Evolutionary conservation across 202 grass and related monocot species (phyloP).

Genomic region (Brachypodium distachyon): DNA sequence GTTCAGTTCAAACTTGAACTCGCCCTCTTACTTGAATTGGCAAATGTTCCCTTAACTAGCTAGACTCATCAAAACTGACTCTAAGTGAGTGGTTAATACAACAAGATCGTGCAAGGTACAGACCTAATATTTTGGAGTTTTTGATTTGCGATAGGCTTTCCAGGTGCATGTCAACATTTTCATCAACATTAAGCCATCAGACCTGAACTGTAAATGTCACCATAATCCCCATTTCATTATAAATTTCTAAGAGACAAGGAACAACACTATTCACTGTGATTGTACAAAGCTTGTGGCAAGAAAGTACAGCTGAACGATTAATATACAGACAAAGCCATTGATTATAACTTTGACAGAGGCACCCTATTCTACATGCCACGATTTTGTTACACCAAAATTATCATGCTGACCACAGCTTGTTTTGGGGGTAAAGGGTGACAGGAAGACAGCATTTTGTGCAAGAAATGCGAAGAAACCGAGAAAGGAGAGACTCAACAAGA

Average conservation of each 20-base stretch:
- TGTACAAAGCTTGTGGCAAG: neutral
- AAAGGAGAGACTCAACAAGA: neutral
- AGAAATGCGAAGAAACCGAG: neutral
- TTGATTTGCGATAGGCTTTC: neutral
- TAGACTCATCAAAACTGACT: neutral
- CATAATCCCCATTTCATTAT: neutral
- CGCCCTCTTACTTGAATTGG: neutral
- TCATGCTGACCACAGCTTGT: neutral
- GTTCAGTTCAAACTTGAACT: too few species aligned
- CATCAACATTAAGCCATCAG: neutral
- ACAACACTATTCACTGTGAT: neutral
- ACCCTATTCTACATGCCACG: neutral
- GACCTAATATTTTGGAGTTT: neutral
- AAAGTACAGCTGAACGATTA: neutral
- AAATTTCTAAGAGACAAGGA: neutral
- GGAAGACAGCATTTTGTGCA: neutral
- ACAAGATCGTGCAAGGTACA: neutral
- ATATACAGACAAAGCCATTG: neutral
- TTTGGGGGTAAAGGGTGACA: neutral
- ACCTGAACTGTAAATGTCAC: neutral
- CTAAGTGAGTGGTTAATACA: too few species aligned
- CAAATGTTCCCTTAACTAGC: neutral
- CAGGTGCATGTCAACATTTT: conserved; percentile 12
- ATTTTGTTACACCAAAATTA: neutral
- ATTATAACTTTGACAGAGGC: neutral